Evolutionary conservation across 257 asterid genomes (phyloP).

Genomic region (Verbascum thapsus): DNA sequence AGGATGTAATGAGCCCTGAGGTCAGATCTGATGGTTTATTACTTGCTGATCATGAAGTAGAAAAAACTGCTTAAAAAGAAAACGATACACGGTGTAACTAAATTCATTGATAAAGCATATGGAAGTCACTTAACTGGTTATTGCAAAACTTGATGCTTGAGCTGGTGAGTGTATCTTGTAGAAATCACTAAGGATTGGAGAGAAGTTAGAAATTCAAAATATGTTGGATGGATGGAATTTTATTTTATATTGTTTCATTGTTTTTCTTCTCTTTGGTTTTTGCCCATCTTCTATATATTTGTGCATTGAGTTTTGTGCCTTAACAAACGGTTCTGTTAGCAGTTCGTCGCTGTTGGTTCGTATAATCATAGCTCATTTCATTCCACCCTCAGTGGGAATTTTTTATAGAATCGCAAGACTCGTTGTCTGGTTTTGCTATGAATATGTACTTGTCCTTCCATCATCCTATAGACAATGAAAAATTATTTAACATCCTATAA

Average conservation of each 20-base stretch:
- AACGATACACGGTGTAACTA: constrained; percentile 23
- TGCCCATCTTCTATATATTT: constrained; percentile 29
- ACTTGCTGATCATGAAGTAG: constrained; percentile 53
- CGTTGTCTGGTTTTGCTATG: too few relatives aligned
- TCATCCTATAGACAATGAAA: too few relatives aligned
- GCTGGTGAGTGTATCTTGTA: constrained; percentile 31
- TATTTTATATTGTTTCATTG: constrained; percentile 17
- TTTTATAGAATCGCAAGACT: too few relatives aligned
- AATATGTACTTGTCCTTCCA: too few relatives aligned
- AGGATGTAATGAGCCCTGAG: constrained; percentile 58
- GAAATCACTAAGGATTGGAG: constrained; percentile 32
- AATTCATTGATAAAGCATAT: constrained; percentile 11
- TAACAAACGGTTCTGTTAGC: constrained; percentile 14
- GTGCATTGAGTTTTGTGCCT: constrained; percentile 33
- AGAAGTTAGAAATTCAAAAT: constrained; percentile 23
- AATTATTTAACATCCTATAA: too few relatives aligned
- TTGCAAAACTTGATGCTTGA: constrained; percentile 24
- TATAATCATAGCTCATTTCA: too few relatives aligned
- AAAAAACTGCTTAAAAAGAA: constrained; percentile 65
- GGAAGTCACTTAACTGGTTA: constrained; percentile 6
- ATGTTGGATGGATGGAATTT: constrained; percentile 15
- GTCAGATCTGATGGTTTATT: constrained; percentile 41
- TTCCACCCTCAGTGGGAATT: too few relatives aligned
- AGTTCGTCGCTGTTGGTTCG: too few relatives aligned
- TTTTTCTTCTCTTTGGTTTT: constrained; percentile 26